Evolutionary conservation across 768 basidiomycete genomes (phyloP), one percentile per base, ranked within the genome.

Genomic region (Antrodiella citrinella): DNA sequence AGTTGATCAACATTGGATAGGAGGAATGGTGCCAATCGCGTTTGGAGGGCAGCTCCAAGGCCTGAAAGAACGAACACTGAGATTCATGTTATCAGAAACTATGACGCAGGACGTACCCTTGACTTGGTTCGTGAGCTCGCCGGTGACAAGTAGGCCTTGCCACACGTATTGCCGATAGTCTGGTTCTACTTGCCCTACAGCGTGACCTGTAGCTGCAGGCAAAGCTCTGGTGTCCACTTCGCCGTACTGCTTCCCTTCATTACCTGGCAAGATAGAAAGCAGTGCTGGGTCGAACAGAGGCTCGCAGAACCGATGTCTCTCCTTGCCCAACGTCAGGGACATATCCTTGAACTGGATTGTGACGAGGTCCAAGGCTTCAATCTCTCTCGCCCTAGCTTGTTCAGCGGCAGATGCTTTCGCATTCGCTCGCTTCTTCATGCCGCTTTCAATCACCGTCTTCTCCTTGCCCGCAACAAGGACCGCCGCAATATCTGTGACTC

Each of bases 401-500:
- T 86, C 90, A 10, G 84, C 87, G 35, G 84, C 89, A 44, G 80
- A 79, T 21, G 81, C 84, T 54, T 81, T 86, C 24, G 78, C 80
- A 5, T 73, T 82, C 21, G 78, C 76, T 55, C 83, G 84, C 62
- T 84, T 86, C 69, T 86, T 90, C 70, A 83, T 84, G 18, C 82
- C 85, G 53, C 80, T 81, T 65, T 92, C 90, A 53, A 94, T 92
- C 26, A 93, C 80, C 0, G 90, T 87, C 56, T 84, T 82, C 66
- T 93, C 92, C 61, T 86, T 88, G n/a, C 92, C 92, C 5, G 90
- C 88, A 25, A 91, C 87, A 41, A 95, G 73, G 43, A 89, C 82
- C 5, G 93, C 90, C 4, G 92, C 92, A 51, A 94, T 91, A 62
- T 95, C 89, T 15, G 87, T 89, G 21, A 91, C 71, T 3, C 89